Conservation (phyloP, 495 filamentous ascomycete genomes). For the Hypoxylon crocopeplum region DNA sequence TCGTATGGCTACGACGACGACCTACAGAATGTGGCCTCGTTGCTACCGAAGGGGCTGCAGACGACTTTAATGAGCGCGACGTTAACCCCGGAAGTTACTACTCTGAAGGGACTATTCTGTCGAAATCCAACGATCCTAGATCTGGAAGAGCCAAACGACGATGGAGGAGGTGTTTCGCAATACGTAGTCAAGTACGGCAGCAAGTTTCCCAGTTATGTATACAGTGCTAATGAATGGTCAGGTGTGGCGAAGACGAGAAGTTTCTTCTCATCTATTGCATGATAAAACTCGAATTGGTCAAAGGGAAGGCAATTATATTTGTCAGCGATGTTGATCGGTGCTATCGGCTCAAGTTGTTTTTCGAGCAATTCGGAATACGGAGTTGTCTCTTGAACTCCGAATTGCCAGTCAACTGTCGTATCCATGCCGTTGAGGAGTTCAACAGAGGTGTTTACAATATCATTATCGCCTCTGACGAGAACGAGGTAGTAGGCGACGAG, state of each 20-base stretch:
- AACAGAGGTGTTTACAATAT: conserved; percentile 97
- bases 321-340: conserved; percentile 92
- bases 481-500: conserved; percentile 77
- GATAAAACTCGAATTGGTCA: conserved; percentile 92
- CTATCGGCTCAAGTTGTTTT: conserved; percentile 92
- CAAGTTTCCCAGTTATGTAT: neutral
- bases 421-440: conserved; percentile 97
- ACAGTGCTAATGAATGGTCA: conserved; percentile 38
- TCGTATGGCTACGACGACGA: conserved; percentile 95
- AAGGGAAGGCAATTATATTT: conserved; percentile 94
- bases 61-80: conserved; percentile 94
- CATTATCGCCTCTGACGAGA: conserved; percentile 94
- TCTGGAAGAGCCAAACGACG: conserved; percentile 72
- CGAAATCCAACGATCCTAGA: conserved; percentile 77
- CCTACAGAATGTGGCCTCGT: conserved; percentile 74
- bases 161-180: conserved; percentile 78
- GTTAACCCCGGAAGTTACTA: conserved; percentile 83
- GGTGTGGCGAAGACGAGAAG: conserved; percentile 94
- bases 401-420: conserved; percentile 86
- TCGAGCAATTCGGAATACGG: conserved; percentile 95
- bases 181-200: conserved; percentile 76
- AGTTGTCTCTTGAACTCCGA: conserved; percentile 96
- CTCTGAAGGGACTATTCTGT: conserved; percentile 85
- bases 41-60: conserved; percentile 84
- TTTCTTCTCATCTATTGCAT: conserved; percentile 93